phyloP scores from a whole-genome alignment of 495 filamentous ascomycete species.

The Penicillium bialowiezense region DNA sequence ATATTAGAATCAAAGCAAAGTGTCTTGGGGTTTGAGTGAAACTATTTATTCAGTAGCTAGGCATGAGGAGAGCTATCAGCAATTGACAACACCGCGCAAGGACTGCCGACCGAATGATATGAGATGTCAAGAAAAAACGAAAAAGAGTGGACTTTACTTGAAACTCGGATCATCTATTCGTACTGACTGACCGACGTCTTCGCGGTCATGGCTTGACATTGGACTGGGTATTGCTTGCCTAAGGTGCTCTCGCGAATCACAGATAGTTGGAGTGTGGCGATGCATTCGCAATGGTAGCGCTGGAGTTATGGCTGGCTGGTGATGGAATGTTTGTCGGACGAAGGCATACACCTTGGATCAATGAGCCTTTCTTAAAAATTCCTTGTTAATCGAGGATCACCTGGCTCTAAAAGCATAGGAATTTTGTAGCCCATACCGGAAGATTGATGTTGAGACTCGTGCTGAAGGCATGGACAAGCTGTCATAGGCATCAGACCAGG shows the following conservation, averaged over 20 bases:
- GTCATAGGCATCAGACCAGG: no score
- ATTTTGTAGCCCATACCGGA: no score
- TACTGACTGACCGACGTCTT: slow-evolving; percentile 23
- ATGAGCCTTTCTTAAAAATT: no score
- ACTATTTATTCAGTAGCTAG: not conserved
- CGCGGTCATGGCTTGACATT: slow-evolving; percentile 20
- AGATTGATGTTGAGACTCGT: no score
- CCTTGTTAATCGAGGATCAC: no score
- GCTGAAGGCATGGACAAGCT: no score
- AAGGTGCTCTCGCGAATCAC: slow-evolving; percentile 19
- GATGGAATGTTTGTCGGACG: slow-evolving; percentile 21
- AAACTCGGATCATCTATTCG: slow-evolving; percentile 36
- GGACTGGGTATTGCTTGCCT: slow-evolving; percentile 26
- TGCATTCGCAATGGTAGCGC: slow-evolving; percentile 16
- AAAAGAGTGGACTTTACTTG: slow-evolving; percentile 35
- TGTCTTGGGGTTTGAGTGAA: not conserved
- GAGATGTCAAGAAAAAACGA: slow-evolving; percentile 14
- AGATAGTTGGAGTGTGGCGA: slow-evolving; percentile 1
- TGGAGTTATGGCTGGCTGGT: slow-evolving; percentile 21
- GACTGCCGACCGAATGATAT: slow-evolving; percentile 18
- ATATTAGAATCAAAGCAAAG: not conserved
- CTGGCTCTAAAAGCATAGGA: no score
- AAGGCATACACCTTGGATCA: slow-evolving; percentile 25
- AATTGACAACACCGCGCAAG: slow-evolving; percentile 4
- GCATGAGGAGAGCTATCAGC: not conserved